phyloP scores from a whole-genome alignment of 257 asterid genomes.

The Echites panduratus region DNA sequence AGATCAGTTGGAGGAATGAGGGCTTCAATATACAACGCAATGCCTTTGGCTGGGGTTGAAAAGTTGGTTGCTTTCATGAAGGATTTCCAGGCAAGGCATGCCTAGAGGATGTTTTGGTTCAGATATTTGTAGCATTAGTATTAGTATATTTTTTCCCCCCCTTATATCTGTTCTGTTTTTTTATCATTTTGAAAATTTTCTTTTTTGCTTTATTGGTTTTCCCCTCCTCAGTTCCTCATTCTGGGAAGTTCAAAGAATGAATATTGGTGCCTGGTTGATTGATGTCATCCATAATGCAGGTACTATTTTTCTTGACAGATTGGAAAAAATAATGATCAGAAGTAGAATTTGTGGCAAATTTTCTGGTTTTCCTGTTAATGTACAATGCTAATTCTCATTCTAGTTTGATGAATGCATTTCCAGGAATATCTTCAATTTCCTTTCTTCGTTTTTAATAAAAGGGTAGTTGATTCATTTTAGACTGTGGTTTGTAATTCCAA shows the following conservation, averaged over 20 bases:
- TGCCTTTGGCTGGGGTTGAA: constrained; percentile 90
- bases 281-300: background rate
- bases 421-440: background rate
- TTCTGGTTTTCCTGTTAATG: background rate
- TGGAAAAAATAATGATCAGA: background rate
- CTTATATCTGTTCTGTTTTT: background rate
- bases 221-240: background rate
- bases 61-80: constrained; percentile 90
- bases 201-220: background rate
- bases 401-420: background rate
- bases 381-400: background rate
- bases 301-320: background rate
- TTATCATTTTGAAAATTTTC: background rate
- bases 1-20: constrained; percentile 97
- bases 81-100: constrained; percentile 91
- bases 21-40: constrained; percentile 95
- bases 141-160: background rate
- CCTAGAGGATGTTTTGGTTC: constrained; percentile 6
- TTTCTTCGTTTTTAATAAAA: no score
- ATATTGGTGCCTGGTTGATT: background rate
- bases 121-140: constrained; percentile 9
- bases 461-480: background rate
- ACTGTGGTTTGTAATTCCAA: background rate
- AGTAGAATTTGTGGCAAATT: background rate
- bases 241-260: background rate